These are phyloP conservation scores for Komagataella mondaviorum DNA, from an alignment of 805 yeast genomes.

Conservation along the genomic window DNA sequence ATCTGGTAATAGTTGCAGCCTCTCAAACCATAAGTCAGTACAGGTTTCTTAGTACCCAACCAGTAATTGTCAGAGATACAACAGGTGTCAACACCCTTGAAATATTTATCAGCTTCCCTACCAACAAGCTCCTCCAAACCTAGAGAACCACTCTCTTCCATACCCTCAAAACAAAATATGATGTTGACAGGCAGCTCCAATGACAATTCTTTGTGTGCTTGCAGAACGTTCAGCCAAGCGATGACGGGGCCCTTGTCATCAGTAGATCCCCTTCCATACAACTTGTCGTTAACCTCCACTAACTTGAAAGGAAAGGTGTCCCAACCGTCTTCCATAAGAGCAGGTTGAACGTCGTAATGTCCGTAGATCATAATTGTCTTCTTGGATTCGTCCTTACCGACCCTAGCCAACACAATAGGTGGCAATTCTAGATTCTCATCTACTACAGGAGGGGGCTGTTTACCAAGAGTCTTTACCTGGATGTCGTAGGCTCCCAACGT, in stretches of 20 bases:
- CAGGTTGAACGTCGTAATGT: conserved; percentile 98
- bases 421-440: conserved; percentile 64
- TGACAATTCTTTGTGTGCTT: conserved; percentile 80
- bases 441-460: conserved; percentile 83
- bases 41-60: conserved; percentile 96
- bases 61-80: conserved; percentile 97
- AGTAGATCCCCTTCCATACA: conserved; percentile 89
- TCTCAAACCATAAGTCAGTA: conserved; percentile 91
- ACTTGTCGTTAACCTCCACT: conserved; percentile 51
- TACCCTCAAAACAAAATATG: conserved; percentile 91
- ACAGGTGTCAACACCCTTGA: conserved; percentile 84
- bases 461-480: conserved; percentile 71
- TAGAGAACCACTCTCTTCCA: conserved; percentile 96
- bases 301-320: conserved; percentile 78
- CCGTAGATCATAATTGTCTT: conserved; percentile 89
- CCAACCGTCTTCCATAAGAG: conserved; percentile 90
- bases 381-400: conserved; percentile 70
- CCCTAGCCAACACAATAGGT: conserved; percentile 86
- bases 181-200: conserved; percentile 88
- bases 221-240: conserved; percentile 89
- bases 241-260: conserved; percentile 98
- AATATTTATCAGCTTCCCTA: conserved; percentile 65
- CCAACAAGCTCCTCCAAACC: conserved; percentile 81
- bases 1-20: conserved; percentile 92
- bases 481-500: conserved; percentile 72